phyloP scores from a whole-genome alignment of 2,329 filamentous ascomycete species.

The Colletotrichum chlorophyti region DNA sequence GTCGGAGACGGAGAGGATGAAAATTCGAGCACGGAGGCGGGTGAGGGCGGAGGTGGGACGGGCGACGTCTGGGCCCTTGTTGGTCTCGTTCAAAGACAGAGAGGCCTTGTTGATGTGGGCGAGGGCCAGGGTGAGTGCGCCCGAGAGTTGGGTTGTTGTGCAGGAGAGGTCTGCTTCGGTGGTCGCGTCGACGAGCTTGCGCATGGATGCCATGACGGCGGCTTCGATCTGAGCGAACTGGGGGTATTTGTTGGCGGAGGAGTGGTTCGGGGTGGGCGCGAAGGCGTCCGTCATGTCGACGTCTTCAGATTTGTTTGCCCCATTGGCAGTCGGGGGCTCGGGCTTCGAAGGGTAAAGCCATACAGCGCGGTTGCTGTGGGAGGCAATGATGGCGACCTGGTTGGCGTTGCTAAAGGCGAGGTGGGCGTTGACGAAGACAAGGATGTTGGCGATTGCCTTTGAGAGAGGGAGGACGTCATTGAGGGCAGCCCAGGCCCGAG shows the following conservation, averaged over 20 bases:
- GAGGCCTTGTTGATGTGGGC: slow-evolving; percentile 88
- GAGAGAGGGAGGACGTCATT: slow-evolving; percentile 78
- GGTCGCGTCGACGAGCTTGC: slow-evolving; percentile 74
- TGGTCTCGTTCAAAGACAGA: slow-evolving; percentile 67
- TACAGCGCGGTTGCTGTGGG: slow-evolving; percentile 82
- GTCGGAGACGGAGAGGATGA: slow-evolving; percentile 89
- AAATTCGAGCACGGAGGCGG: slow-evolving; percentile 78
- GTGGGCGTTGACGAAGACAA: slow-evolving; percentile 97
- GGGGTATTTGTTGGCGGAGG: slow-evolving; percentile 86
- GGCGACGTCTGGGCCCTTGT: slow-evolving; percentile 47
- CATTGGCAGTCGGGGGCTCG: slow-evolving; percentile 28
- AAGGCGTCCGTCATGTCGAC: slow-evolving; percentile 61
- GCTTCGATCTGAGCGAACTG: slow-evolving; percentile 89
- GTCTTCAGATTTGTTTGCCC: slow-evolving; percentile 53
- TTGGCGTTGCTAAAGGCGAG: slow-evolving; percentile 93
- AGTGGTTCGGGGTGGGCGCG: slow-evolving; percentile 40
- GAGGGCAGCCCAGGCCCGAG: slow-evolving; percentile 88
- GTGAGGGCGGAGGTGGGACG: slow-evolving; percentile 43
- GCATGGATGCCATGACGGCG: slow-evolving; percentile 77
- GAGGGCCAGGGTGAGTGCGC: slow-evolving; percentile 87
- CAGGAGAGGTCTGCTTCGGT: slow-evolving; percentile 69
- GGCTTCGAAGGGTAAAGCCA: slow-evolving; percentile 81
- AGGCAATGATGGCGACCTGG: slow-evolving; percentile 89
- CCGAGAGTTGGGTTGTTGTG: slow-evolving; percentile 86
- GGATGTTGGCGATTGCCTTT: slow-evolving; percentile 83